A percentile compares a stretch with the other conserved stretches of the same genome.
phyloP scores from a whole-genome alignment of 805 yeast species.

The Nakazawaea holstii region DNA sequence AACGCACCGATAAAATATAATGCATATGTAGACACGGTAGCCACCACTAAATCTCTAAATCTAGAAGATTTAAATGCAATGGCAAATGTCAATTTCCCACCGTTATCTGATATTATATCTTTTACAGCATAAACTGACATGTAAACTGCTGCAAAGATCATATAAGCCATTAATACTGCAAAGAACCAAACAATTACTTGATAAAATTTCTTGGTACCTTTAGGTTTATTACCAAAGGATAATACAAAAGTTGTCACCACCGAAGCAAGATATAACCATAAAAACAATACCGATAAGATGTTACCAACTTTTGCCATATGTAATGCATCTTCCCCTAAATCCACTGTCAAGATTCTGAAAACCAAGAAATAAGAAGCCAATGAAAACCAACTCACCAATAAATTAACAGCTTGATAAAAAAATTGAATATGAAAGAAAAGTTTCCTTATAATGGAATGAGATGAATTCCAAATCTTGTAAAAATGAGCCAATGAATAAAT shows the following conservation, averaged over 20 bases:
- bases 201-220: conserved; percentile 81
- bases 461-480: conserved; percentile 70
- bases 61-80: conserved; percentile 60
- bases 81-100: conserved; percentile 30
- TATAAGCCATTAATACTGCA: conserved; percentile 83
- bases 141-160: conserved; percentile 81
- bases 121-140: conserved; percentile 63
- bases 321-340: conserved; percentile 53
- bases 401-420: conserved; percentile 65
- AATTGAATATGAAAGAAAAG: conserved; percentile 72
- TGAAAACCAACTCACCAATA: conserved; percentile 89
- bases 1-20: conserved; percentile 76
- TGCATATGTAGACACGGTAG: conserved; percentile 77
- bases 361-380: conserved; percentile 86
- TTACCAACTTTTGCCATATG: conserved; percentile 51
- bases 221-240: conserved; percentile 91
- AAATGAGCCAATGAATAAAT: conserved; percentile 79
- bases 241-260: conserved; percentile 81
- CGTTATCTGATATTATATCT: conserved; percentile 28
- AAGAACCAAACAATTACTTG: conserved; percentile 69
- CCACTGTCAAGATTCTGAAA: conserved; percentile 78
- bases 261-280: conserved; percentile 82
- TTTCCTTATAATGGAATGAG: conserved; percentile 67
- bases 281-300: conserved; percentile 68
- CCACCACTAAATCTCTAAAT: conserved; percentile 83